Percentiles rank a stretch among this genome's conserved stretches.
These are phyloP conservation scores for Trichocladium antarcticum DNA, from an alignment of 495 filamentous ascomycete genomes.

Conservation along the genomic window DNA sequence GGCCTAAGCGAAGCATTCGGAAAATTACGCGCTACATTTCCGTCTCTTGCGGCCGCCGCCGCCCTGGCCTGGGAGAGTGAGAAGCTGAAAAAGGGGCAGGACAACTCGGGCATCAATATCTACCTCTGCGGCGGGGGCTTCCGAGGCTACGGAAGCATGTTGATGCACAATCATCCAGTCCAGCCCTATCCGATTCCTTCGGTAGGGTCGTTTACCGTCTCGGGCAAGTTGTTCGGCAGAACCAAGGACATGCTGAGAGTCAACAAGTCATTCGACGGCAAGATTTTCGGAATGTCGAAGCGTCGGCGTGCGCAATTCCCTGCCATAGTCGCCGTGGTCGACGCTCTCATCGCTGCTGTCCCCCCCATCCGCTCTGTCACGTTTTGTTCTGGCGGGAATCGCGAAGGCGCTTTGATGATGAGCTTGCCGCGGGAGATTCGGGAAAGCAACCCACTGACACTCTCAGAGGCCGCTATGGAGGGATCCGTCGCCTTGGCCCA, in stretches of 20 bases:
- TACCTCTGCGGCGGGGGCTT: constrained; percentile 89
- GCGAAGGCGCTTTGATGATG: constrained; percentile 69
- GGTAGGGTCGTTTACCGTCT: constrained; percentile 68
- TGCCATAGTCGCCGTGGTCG: constrained; percentile 68
- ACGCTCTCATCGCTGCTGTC: constrained; percentile 55
- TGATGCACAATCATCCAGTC: constrained; percentile 58
- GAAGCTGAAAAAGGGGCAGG: constrained; percentile 27
- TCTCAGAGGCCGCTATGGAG: constrained; percentile 11
- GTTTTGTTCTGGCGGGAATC: constrained; percentile 78
- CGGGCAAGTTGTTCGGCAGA: constrained; percentile 48
- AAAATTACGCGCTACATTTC: constrained; percentile 46
- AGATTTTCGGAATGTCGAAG: constrained; percentile 75
- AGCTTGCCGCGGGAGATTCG: constrained; percentile 48
- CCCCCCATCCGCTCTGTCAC: constrained; percentile 59
- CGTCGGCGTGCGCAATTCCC: constrained; percentile 71
- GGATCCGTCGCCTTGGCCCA: background rate
- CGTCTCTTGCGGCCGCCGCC: constrained; percentile 38
- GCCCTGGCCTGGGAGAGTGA: constrained; percentile 35
- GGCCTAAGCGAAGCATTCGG: constrained; percentile 55
- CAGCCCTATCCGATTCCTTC: constrained; percentile 74
- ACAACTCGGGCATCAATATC: constrained; percentile 51
- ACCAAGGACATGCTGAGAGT: constrained; percentile 47
- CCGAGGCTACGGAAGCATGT: constrained; percentile 76
- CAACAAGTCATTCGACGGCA: constrained; percentile 41
- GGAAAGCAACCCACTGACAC: constrained; percentile 50